Evolutionary conservation across 495 filamentous ascomycete genomes (phyloP).

Genomic region (Penicillium daleae): DNA sequence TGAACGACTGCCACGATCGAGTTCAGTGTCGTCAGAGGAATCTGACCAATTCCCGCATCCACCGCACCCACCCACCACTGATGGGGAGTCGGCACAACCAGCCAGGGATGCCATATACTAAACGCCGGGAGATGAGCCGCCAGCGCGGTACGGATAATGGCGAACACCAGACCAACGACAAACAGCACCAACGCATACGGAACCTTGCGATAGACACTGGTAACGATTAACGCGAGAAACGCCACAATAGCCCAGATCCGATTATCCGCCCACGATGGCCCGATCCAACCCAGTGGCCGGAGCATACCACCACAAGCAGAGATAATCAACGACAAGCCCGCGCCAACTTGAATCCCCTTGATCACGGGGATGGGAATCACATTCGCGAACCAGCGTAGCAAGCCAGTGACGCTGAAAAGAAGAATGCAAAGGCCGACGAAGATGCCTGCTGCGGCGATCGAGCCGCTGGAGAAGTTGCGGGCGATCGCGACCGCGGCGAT

Average conservation of each 20-base stretch:
- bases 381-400: conserved; percentile 69
- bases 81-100: conserved; percentile 46
- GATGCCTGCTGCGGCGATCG: conserved; percentile 78
- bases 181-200: conserved; percentile 80
- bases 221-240: conserved; percentile 69
- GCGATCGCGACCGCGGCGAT: conserved; percentile 87
- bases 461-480: conserved; percentile 60
- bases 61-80: conserved; percentile 54
- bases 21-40: conserved; percentile 89
- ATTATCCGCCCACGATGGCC: conserved; percentile 70
- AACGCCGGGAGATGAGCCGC: conserved; percentile 48
- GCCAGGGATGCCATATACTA: conserved; percentile 52
- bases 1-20: conserved; percentile 84
- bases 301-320: conserved; percentile 70
- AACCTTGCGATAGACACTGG: conserved; percentile 59
- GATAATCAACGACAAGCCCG: conserved; percentile 77
- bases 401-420: conserved; percentile 74
- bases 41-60: conserved; percentile 74
- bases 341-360: conserved; percentile 93
- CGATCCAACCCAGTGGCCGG: conserved; percentile 58
- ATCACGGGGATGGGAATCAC: conserved; percentile 82
- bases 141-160: conserved; percentile 46
- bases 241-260: conserved; percentile 69
- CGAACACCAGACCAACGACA: conserved; percentile 61
- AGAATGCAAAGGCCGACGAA: conserved; percentile 73